Base-by-base conservation (phyloP, 352 stramenopile species). In the Pythium chondricola region DNA sequence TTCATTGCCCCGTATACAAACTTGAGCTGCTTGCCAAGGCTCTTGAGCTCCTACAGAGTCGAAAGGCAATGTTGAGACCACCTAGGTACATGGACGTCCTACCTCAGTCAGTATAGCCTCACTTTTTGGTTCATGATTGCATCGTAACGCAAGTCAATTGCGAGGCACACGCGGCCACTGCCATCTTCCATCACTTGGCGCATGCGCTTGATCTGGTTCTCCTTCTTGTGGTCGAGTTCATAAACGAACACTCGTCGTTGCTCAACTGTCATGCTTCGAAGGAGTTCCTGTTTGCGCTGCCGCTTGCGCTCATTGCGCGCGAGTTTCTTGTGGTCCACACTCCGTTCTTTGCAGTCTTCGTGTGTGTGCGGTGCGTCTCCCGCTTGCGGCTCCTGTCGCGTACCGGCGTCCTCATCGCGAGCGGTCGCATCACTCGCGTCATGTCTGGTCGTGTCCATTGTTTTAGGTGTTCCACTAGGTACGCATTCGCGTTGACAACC, bases 121-220 rank as follows among this genome's bases (percentile, higher is more conserved):
- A 74, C 67, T 45, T 91, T 91, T 21, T 83, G 69, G 63, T 85
- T 91, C 80, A 91, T 91, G 61, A 91, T 87, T 39, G 39, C 65
- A 46, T 91, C 76, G 52, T 85, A 91, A 43, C 72, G 55, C 48
- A 88, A 56, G 51, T 91, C 80, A 17, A 91, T 68, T 7, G 69
- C 74, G 25, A 91, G 56, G 3, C 61, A 67, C 48, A 85, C 67
- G 38, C 32, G 69, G 6, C 33, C 45, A 5, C 41, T 61, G 38
- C 63, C 48, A 3, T 37, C 14, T 8, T 53, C 52, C 20, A 43
- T 58, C 1, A 63, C 65, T 37, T 40, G 57, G 16, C 61, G 52
- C 52, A 85, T 61, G 18, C 56, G 61, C 40, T 63, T 52, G 18
- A 58, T 38, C 6, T 50, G 54, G 33, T 62, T 46, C 17, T 55